Conservation (phyloP, 2,329 filamentous ascomycete genomes). For the Phialophora expanda region DNA sequence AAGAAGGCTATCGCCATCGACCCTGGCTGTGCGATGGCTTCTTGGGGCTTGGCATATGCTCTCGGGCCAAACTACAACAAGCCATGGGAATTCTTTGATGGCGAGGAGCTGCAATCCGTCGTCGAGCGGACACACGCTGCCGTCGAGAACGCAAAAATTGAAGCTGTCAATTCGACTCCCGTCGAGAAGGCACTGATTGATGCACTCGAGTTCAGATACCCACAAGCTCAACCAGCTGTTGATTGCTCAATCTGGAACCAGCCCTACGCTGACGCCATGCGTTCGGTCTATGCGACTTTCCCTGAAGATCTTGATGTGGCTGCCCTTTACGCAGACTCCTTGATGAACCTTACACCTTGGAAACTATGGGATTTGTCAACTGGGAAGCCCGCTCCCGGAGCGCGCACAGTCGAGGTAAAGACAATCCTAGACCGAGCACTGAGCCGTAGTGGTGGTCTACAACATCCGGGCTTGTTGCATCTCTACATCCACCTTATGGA, state of each 20-base stretch:
- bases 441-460: conserved; percentile 51
- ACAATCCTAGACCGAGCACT: conserved; percentile 65
- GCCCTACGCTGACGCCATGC: conserved; percentile 68
- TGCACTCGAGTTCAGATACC: conserved; percentile 68
- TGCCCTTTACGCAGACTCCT: conserved; percentile 66
- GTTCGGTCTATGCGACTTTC: conserved; percentile 58
- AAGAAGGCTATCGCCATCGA: conserved; percentile 45
- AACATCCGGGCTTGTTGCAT: conserved; percentile 74
- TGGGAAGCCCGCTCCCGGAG: conserved; percentile 60
- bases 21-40: conserved; percentile 47
- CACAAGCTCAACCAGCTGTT: conserved; percentile 54
- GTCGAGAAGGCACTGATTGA: conserved; percentile 68
- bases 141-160: conserved; percentile 48
- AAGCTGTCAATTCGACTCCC: conserved; percentile 48
- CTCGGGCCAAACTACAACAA: conserved; percentile 81
- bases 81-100: conserved; percentile 73
- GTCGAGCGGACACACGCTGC: conserved; percentile 32
- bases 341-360: conserved; percentile 72
- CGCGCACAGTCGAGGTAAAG: conserved; percentile 65
- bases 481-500: conserved; percentile 80
- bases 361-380: conserved; percentile 66
- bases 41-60: conserved; percentile 62
- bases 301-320: conserved; percentile 67
- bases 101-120: conserved; percentile 58
- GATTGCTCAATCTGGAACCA: conserved; percentile 63